Conservation (phyloP, 345 rosid genomes). For the Excoecaria cochinchinensis region DNA sequence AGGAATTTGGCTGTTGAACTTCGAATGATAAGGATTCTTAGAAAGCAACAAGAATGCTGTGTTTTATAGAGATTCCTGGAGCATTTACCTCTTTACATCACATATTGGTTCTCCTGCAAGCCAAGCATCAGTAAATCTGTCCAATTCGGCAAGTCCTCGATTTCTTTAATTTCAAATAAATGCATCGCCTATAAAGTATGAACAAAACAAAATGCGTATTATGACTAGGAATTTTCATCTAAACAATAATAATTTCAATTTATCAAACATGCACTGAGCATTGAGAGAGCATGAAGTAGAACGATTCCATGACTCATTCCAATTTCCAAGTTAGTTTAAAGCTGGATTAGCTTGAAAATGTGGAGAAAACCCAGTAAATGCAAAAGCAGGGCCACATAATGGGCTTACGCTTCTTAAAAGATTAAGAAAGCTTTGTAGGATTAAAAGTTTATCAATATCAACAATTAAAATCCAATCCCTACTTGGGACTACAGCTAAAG, state of each 20-base stretch:
- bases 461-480: not conserved
- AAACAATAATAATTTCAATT: not conserved
- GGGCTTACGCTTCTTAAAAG: not conserved
- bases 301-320: not conserved
- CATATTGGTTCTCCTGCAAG: not conserved
- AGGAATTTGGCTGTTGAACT: slow-evolving; percentile 2
- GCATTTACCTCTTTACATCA: not conserved
- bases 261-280: not conserved
- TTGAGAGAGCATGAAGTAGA: not conserved
- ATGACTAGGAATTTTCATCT: not conserved
- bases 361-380: not conserved
- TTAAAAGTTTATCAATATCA: not conserved
- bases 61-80: slow-evolving; percentile 10
- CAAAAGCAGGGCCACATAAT: not conserved
- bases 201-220: not conserved
- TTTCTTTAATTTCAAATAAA: not conserved
- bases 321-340: not conserved
- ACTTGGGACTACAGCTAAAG: not conserved
- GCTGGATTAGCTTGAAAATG: not conserved
- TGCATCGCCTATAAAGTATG: not conserved
- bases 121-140: not conserved
- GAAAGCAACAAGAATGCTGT: not conserved
- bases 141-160: not conserved
- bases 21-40: slow-evolving; percentile 32
- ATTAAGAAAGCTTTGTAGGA: not conserved